Evolutionary conservation across 2,329 filamentous ascomycete genomes (phyloP), one percentile per base, ranked within the genome.

Genomic region (Arachnopeziza araneosa): DNA sequence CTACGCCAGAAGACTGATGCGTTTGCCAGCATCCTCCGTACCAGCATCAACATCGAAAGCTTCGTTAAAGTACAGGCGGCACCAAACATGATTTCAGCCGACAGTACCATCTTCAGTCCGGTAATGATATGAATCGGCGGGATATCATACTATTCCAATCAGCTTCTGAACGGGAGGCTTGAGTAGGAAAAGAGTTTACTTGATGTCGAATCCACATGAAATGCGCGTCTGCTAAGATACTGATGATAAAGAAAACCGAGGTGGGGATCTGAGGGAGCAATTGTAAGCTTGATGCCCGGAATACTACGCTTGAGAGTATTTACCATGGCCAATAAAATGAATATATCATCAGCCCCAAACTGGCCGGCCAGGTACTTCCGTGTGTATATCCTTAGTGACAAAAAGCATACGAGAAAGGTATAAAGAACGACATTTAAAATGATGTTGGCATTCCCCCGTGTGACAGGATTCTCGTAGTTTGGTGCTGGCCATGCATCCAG

Each of bases 341-440:
- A 66, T 8, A 75, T 57, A 65, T 81, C 79, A 62, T 81, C 79
- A 2, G 76, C 48, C n/a, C 78, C 79, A 36, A 75, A 71, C 17
- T 75, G 79, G 61, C 71, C 76, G 21, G 75, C 75, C 23, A 81
- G 70, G 17, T 69, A 68, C 1, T 77, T 59, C 36, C 79, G 73
- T 22, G 78, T 78, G 68, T 76, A 81, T 57, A 82, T 71, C 21
- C 80, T 75, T 36, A 79, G 70, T n/a, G 65, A 58, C 53, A 78
- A 76, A 2, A 80, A 71, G 1, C 75, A 44, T 10, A 78, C 69
- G 1, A 78, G 73, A 1, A 80, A 57, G 5, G 60, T 60, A 14
- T 76, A 69, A 19, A 77, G 69, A 3, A 78, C 63, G 19, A 79
- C 68, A 50, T 78, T 75, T 6, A 78, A 66, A 9, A 78, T 70